Base-by-base conservation (phyloP, 163 green algal species). In the Scenedesmus sp. region DNA sequence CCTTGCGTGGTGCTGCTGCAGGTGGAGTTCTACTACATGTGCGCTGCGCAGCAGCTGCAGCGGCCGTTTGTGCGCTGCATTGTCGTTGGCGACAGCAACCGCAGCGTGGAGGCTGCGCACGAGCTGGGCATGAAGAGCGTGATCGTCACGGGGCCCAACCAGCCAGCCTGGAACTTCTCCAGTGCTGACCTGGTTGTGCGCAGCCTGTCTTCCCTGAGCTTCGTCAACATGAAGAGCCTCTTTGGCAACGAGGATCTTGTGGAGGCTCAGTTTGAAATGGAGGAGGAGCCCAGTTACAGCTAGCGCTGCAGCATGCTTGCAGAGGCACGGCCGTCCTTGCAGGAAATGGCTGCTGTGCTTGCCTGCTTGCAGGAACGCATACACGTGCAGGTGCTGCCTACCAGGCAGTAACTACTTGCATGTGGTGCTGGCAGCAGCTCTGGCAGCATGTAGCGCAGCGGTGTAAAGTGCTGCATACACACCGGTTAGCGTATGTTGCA, bases 161-260 rank as follows among this genome's bases (percentile, higher is more conserved):
- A 96, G 44, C 97, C 97, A 0, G 92, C 97, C 43, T 99, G 98
- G 91, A 97, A 99, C 94, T 96, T 99, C 72, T 92, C 68, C 2
- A 94, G 95, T 3, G 98, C 98, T 4, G 98, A 99, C 92, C 91
- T 99, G 46, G 98, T 99, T 18, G 97, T 99, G 68, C 94, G 95
- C 3, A 92, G 95, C 42, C 94, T 99, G 18, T 94, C 93, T 0
- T 94, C 97, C 87, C 90, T 99, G 26, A 95, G 92, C 12, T 96
- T 99, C 85, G 92, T 98, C 37, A 98, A 99, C 92, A 94, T 99
- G 68, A 99, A 99, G 95, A 95, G 96, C 80, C 94, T 99, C n/a
- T 99, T 99, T 91, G 91, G 94, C 40, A 84, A 95, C 0, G 97
- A 99, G 91, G 90, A 95, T 42, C 84, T 93, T 10, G 94, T 97